Base-by-base conservation (phyloP, 768 basidiomycete species). In the Leccinum imitatum region DNA sequence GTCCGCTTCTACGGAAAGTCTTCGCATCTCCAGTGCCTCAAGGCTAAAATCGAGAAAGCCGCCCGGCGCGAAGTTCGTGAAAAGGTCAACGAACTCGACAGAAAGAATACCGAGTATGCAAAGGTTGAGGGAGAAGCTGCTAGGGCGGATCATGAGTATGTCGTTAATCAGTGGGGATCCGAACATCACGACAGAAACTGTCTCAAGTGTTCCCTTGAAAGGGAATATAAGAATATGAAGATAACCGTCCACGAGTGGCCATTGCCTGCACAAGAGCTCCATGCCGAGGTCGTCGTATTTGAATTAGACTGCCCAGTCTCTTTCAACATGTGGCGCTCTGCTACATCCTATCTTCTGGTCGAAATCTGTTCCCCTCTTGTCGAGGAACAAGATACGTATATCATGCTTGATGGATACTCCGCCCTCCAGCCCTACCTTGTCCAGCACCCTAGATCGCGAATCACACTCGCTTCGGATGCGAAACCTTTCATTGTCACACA, bases 241-340 rank as follows among this genome's bases (percentile, higher is more conserved):
- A 53, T 53, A 53, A 5, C 35, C 21, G 21, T 53, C 23, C 35
- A 53, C 21, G 52, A 53, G 35, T 53, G 52, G 52, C 83, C 82
- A 0, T 63, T 84, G 46, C 80, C 82, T 1, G 35, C 53, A 1
- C 47, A 63, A 11, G 17, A 15, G 8, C n/a, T 65, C 6, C 30
- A 54, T 7, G 72, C 73, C 0, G 67, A 75, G 54, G 63, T 64
- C 0, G 70, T 75, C 14, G 65, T 82, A 2, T 84, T 83, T 53
- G 81, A 83, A 59, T 61, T 82, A 2, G 59, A 63, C 9, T 74
- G 74, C 54, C 82, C 82, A 3, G 31, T 67, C 9, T 60, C 69
- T 9, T 80, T 82, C 62, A 64, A 71, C 10, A 69, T 77, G 56
- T 84, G 82, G 82, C 75, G 83, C 53, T 69, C 66, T 1, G 67